Conservation (phyloP, 2,329 filamentous ascomycete species). For the Ophiostoma novo-ulmi region DNA sequence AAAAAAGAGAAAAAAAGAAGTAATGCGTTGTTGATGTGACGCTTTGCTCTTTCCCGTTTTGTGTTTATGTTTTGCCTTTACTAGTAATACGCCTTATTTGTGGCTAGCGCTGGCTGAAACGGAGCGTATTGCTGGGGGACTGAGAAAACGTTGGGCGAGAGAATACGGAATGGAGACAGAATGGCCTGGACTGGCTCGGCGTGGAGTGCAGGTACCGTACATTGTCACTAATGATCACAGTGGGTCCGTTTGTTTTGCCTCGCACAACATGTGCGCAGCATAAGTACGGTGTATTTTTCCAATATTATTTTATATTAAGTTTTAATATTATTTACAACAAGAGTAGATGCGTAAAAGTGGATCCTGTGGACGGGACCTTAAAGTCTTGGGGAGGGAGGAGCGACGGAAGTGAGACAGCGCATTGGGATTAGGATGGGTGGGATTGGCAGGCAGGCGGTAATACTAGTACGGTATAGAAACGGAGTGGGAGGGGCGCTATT, state of each 20-base stretch:
- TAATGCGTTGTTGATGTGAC: slow-evolving; percentile 26
- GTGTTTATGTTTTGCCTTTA: background rate
- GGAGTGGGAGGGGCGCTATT: background rate
- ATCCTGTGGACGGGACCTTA: background rate
- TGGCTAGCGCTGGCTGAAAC: slow-evolving; percentile 6
- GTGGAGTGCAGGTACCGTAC: slow-evolving; percentile 6
- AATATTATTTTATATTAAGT: background rate
- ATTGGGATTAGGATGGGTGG: slow-evolving; percentile 10
- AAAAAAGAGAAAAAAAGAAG: slow-evolving; percentile 8
- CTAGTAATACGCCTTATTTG: too few species aligned
- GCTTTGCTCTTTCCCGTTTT: slow-evolving; percentile 16
- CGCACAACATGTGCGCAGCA: background rate
- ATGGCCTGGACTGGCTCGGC: slow-evolving; percentile 2
- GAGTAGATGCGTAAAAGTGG: background rate
- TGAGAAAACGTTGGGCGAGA: slow-evolving; percentile 4
- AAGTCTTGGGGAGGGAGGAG: slow-evolving; percentile 1
- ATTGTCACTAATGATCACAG: slow-evolving; percentile 2
- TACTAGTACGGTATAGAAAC: background rate
- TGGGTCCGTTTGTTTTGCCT: slow-evolving; percentile 7
- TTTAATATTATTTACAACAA: background rate
- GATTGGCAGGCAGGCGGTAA: background rate
- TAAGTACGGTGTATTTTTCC: background rate
- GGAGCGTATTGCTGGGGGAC: background rate
- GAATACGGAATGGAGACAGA: background rate
- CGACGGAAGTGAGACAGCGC: slow-evolving; percentile 6